Conservation (phyloP, 192 early-diverging fungal species). For the Spizellomyces sp. region DNA sequence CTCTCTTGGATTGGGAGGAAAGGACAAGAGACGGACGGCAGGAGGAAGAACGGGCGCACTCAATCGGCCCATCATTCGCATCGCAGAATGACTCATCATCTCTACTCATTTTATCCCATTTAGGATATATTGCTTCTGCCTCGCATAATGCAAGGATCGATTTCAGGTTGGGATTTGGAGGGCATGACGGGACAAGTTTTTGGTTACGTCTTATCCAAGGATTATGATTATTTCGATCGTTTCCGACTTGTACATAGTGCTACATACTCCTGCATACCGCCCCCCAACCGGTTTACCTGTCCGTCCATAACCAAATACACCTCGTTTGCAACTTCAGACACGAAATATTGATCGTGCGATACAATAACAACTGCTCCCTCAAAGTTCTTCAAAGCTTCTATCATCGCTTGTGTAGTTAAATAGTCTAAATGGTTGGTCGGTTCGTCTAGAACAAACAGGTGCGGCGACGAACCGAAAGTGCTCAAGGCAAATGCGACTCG, state of each 20-base stretch:
- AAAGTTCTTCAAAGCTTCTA: constrained; percentile 70
- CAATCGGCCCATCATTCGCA: too few relatives aligned
- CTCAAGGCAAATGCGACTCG: constrained; percentile 71
- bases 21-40: too few relatives aligned
- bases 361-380: constrained; percentile 79
- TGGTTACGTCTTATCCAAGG: too few relatives aligned
- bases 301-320: constrained; percentile 51
- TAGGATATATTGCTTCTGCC: too few relatives aligned
- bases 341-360: constrained; percentile 87
- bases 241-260: not conserved
- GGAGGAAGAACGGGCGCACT: too few relatives aligned
- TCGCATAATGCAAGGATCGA: too few relatives aligned
- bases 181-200: too few relatives aligned
- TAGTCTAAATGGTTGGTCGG: constrained; percentile 93
- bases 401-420: constrained; percentile 75
- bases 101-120: too few relatives aligned
- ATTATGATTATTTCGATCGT: too few relatives aligned
- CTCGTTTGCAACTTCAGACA: constrained; percentile 61
- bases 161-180: too few relatives aligned
- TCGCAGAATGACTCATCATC: too few relatives aligned
- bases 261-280: constrained; percentile 70
- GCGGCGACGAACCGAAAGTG: constrained; percentile 16
- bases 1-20: too few relatives aligned
- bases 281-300: constrained; percentile 56
- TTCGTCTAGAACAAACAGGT: constrained; percentile 41